Evolutionary conservation across 2,329 filamentous ascomycete genomes (phyloP).

Genomic region (Talaromyces sp.): DNA sequence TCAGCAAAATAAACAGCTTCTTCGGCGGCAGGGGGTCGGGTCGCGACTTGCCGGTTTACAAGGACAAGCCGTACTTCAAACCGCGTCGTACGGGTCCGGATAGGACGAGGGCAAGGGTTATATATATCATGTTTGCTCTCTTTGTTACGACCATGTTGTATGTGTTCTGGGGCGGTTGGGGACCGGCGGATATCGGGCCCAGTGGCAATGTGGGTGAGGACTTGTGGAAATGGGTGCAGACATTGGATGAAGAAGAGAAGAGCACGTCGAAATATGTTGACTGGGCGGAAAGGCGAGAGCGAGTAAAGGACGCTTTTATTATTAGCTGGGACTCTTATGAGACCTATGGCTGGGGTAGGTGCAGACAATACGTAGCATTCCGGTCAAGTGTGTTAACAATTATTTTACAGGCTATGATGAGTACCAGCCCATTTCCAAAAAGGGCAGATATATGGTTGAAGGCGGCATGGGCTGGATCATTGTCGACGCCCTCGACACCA

Average conservation of each 20-base stretch:
- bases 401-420: conserved; percentile 53
- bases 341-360: conserved; percentile 86
- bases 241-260: conserved; percentile 36
- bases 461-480: conserved; percentile 97
- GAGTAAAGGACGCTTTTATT: conserved; percentile 83
- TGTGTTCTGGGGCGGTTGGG: conserved; percentile 51
- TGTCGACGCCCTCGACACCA: conserved; percentile 87
- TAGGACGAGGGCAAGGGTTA: conserved; percentile 60
- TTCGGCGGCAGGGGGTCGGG: conserved; percentile 48
- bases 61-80: conserved; percentile 86
- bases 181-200: conserved; percentile 17
- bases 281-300: conserved; percentile 72
- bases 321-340: conserved; percentile 92
- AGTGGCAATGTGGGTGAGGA: conserved; percentile 31
- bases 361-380: background rate
- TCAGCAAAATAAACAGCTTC: conserved; percentile 57
- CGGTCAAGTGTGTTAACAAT: background rate
- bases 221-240: conserved; percentile 54
- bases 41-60: conserved; percentile 84
- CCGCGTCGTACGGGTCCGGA: conserved; percentile 51
- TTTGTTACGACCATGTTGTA: conserved; percentile 51
- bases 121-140: conserved; percentile 50
- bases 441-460: conserved; percentile 74
- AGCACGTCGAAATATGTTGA: conserved; percentile 43
- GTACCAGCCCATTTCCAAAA: conserved; percentile 77